These are phyloP conservation scores for Mycena alexandri DNA, from an alignment of 768 basidiomycete genomes.

Conservation along the genomic window DNA sequence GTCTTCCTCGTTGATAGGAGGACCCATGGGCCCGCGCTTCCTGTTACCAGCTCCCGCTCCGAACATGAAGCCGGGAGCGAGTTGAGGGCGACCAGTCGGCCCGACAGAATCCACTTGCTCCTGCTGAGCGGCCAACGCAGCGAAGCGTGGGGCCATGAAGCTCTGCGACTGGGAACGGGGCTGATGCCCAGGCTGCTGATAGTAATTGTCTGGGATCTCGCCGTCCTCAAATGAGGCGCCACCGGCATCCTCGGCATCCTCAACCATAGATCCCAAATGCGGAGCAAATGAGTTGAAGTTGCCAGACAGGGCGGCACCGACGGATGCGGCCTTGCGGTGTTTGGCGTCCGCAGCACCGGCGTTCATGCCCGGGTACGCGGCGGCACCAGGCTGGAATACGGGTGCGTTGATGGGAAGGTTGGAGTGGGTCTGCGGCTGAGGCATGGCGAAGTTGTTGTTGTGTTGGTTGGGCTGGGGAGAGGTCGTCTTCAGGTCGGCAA, in stretches of 20 bases:
- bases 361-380: constrained; percentile 63
- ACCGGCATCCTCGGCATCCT: constrained; percentile 78
- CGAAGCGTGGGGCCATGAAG: constrained; percentile 92
- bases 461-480: constrained; percentile 63
- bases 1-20: constrained; percentile 86
- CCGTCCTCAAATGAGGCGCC: constrained; percentile 76
- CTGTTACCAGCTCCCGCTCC: constrained; percentile 66
- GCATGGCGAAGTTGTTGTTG: constrained; percentile 56
- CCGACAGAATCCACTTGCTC: constrained; percentile 74
- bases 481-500: constrained; percentile 91
- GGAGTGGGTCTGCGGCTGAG: constrained; percentile 62
- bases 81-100: constrained; percentile 86
- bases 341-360: constrained; percentile 61
- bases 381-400: constrained; percentile 79
- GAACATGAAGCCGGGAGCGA: constrained; percentile 94
- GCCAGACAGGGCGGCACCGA: constrained; percentile 70
- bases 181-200: constrained; percentile 69
- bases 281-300: constrained; percentile 82
- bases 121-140: constrained; percentile 80
- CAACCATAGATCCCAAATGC: constrained; percentile 86
- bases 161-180: constrained; percentile 84
- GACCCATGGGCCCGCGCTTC: constrained; percentile 68
- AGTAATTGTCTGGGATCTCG: constrained; percentile 75
- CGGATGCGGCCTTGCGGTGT: constrained; percentile 86
- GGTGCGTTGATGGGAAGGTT: constrained; percentile 77